phyloP scores from a whole-genome alignment of 108 stramenopile genomes.

The Cylindrotheca fusiformis region DNA sequence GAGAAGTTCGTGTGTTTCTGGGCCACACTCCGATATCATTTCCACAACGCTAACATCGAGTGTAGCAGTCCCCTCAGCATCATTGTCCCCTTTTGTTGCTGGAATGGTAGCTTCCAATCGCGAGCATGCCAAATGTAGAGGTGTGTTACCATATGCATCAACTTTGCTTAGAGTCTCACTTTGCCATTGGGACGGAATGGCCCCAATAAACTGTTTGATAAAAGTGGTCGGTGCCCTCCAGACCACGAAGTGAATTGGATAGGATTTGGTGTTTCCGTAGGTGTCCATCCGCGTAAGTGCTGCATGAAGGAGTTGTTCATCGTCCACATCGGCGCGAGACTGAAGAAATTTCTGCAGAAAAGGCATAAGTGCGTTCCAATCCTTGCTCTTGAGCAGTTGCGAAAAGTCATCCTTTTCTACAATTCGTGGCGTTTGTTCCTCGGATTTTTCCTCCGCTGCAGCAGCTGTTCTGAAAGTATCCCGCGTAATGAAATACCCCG shows the following conservation, averaged over 20 bases:
- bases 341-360: conserved; percentile 11
- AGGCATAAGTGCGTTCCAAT: conserved; percentile 10
- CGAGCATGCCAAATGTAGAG: conserved; percentile 51
- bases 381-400: background rate
- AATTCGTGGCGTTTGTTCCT: background rate
- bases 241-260: conserved; percentile 36
- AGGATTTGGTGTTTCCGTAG: conserved; percentile 1
- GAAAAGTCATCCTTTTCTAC: background rate
- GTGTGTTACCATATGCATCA: conserved; percentile 51
- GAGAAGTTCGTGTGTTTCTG: conserved; percentile 34
- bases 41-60: conserved; percentile 30
- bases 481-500: background rate
- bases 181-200: conserved; percentile 26
- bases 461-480: background rate
- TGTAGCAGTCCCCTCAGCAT: background rate
- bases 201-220: conserved; percentile 31
- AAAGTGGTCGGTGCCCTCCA: conserved; percentile 50
- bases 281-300: conserved; percentile 12
- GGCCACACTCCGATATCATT: conserved; percentile 35
- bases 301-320: too few species aligned
- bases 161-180: conserved; percentile 9
- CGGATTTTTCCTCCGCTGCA: background rate
- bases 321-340: background rate
- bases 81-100: too few species aligned
- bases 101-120: conserved; percentile 24